phyloP scores from a whole-genome alignment of 176 grass and related monocot species.

The Hyparrhenia diplandra region DNA sequence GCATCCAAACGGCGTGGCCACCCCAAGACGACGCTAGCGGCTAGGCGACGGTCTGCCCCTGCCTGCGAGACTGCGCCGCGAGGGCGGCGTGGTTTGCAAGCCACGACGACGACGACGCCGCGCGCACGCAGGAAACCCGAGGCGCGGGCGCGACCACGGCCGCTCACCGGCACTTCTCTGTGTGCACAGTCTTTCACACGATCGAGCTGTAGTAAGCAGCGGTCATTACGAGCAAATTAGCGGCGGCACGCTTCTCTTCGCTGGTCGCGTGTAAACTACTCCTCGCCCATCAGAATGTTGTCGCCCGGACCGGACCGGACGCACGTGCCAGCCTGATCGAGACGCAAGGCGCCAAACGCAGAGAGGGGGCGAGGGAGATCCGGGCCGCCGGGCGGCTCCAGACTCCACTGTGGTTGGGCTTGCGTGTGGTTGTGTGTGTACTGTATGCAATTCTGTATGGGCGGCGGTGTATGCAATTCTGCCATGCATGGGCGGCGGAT shows the following conservation, averaged over 20 bases:
- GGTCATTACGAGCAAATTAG: background rate
- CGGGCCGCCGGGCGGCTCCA: too few relatives aligned
- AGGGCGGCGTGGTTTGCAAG: background rate
- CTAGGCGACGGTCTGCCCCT: background rate
- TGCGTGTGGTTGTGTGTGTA: too few relatives aligned
- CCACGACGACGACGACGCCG: conserved; percentile 22
- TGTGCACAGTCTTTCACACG: conserved; percentile 24
- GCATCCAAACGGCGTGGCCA: conserved; percentile 19
- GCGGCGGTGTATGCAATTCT: too few relatives aligned
- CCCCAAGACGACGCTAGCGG: background rate
- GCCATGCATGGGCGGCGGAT: too few relatives aligned
- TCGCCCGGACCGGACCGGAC: background rate
- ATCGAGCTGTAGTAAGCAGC: background rate
- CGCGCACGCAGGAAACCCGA: conserved; percentile 1
- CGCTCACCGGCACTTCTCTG: background rate
- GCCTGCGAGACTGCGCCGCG: background rate
- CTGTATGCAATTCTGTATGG: too few relatives aligned
- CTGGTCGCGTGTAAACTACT: background rate
- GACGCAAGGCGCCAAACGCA: background rate
- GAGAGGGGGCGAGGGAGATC: too few relatives aligned
- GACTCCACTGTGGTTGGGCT: too few relatives aligned
- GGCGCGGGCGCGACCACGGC: too few relatives aligned
- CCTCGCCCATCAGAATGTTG: conserved; percentile 7
- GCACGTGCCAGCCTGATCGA: background rate
- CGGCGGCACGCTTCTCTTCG: background rate